These are phyloP conservation scores for Trichoderma asperellum DNA, from an alignment of 2,329 filamentous ascomycete species.

Conservation along the genomic window DNA sequence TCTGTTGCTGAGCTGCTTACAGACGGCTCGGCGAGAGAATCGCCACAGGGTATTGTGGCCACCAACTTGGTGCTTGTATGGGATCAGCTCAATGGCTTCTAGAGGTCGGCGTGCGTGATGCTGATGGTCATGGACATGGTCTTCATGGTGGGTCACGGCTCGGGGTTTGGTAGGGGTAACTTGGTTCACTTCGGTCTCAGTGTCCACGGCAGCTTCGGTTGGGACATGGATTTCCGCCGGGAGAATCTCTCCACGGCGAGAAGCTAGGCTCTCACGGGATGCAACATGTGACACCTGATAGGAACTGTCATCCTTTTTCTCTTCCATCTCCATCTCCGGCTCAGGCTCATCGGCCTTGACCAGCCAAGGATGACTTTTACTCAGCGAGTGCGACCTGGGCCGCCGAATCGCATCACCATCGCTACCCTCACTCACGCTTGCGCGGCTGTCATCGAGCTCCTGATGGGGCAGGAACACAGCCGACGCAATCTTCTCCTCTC, in stretches of 20 bases:
- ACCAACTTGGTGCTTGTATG: conserved; percentile 96
- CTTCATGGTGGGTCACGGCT: conserved; percentile 49
- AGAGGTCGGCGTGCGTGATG: conserved; percentile 64
- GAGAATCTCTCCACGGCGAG: conserved; percentile 39
- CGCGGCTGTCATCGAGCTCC: conserved; percentile 48
- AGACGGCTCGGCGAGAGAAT: conserved; percentile 92
- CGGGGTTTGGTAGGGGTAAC: conserved; percentile 41
- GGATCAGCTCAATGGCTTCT: conserved; percentile 92
- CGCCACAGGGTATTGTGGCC: conserved; percentile 96
- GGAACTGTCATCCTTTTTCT: conserved; percentile 35
- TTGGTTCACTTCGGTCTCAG: conserved; percentile 48
- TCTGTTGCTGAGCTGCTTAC: conserved; percentile 96
- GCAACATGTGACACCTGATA: conserved; percentile 36
- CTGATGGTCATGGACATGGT: conserved; percentile 57
- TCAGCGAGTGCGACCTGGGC: conserved; percentile 49
- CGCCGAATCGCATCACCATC: conserved; percentile 52
- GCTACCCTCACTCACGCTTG: conserved; percentile 38
- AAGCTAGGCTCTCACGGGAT: conserved; percentile 39
- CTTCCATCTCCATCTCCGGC: conserved; percentile 37
- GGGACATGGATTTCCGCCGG: conserved; percentile 38
- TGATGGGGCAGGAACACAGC: conserved; percentile 82
- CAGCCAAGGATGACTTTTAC: conserved; percentile 55
- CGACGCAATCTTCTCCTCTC: conserved; percentile 85
- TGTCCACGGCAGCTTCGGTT: conserved; percentile 48
- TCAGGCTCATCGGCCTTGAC: conserved; percentile 60